These are phyloP conservation scores for Camellia japonica DNA, from an alignment of 148 eudicot genomes.

Conservation along the genomic window DNA sequence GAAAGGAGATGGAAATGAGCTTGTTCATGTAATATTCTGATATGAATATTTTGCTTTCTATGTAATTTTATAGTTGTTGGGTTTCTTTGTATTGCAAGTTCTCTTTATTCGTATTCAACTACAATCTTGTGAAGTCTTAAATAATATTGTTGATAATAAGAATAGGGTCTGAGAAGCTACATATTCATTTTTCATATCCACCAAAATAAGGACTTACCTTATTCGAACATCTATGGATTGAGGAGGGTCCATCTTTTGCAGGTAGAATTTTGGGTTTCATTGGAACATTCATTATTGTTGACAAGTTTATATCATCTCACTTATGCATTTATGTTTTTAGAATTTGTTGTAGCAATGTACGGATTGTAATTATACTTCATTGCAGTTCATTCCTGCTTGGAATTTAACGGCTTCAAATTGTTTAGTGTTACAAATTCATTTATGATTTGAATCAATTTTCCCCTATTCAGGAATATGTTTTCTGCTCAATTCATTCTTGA, in stretches of 20 bases:
- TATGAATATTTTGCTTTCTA: neutral
- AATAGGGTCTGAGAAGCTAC: slow-evolving; percentile 6
- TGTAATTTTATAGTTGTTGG: neutral
- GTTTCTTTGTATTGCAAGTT: neutral
- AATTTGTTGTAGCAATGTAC: neutral
- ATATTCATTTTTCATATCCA: neutral
- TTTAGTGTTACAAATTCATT: neutral
- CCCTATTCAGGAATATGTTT: neutral
- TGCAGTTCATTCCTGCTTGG: slow-evolving; percentile 15
- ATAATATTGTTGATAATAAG: neutral
- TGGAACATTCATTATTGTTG: neutral
- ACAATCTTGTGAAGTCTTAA: neutral
- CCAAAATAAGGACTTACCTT: slow-evolving; percentile 3
- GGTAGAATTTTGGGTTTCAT: slow-evolving; percentile 5
- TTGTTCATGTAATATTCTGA: neutral
- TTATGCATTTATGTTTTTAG: neutral
- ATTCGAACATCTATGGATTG: neutral
- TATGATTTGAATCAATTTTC: neutral
- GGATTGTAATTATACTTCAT: slow-evolving; percentile 10
- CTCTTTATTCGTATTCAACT: neutral
- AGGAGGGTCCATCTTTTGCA: neutral
- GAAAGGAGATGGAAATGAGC: neutral
- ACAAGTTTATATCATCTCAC: slow-evolving; percentile 5
- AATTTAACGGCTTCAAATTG: neutral
- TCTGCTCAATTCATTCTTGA: slow-evolving; percentile 14